phyloP scores from a whole-genome alignment of 2,329 filamentous ascomycete genomes.

The Paraphoma chrysanthemicola region DNA sequence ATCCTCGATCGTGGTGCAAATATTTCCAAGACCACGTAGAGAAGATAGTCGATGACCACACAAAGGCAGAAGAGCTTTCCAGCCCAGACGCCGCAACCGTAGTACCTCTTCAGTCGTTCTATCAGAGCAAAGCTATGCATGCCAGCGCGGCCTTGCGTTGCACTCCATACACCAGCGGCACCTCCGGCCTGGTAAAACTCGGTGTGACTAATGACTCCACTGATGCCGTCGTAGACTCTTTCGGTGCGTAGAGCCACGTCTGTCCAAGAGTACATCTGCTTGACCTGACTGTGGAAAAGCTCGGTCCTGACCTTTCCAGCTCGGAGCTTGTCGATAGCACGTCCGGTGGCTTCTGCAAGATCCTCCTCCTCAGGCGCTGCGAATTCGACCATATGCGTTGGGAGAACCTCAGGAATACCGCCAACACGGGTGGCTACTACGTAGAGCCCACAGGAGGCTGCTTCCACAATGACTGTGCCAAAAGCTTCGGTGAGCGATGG shows the following conservation, averaged over 20 bases:
- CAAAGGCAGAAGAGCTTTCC: conserved; percentile 97
- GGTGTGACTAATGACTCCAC: conserved; percentile 80
- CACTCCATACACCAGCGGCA: conserved; percentile 70
- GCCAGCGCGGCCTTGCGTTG: conserved; percentile 70
- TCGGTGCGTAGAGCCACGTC: conserved; percentile 94
- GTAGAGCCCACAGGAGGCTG: conserved; percentile 92
- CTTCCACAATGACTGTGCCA: conserved; percentile 96
- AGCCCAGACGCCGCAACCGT: conserved; percentile 97
- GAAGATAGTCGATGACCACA: conserved; percentile 89
- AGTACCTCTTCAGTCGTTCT: conserved; percentile 93
- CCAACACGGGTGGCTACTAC: conserved; percentile 97
- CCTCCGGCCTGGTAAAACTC: conserved; percentile 88
- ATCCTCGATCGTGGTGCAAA: conserved; percentile 85
- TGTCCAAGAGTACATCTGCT: conserved; percentile 98
- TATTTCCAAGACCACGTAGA: conserved; percentile 88
- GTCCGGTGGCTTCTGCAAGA: conserved; percentile 85
- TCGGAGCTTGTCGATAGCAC: conserved; percentile 84
- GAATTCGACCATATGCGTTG: conserved; percentile 96
- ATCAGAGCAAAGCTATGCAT: conserved; percentile 91
- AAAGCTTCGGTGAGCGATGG: conserved; percentile 96
- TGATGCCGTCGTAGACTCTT: conserved; percentile 92
- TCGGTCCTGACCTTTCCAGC: conserved; percentile 89
- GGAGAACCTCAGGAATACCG: conserved; percentile 94
- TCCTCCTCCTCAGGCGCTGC: conserved; percentile 97
- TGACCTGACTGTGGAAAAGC: conserved; percentile 94